Evolutionary conservation across 176 grass and related monocot species (phyloP), one percentile per base, ranked within the genome.

Genomic region (Carex littledalei): DNA sequence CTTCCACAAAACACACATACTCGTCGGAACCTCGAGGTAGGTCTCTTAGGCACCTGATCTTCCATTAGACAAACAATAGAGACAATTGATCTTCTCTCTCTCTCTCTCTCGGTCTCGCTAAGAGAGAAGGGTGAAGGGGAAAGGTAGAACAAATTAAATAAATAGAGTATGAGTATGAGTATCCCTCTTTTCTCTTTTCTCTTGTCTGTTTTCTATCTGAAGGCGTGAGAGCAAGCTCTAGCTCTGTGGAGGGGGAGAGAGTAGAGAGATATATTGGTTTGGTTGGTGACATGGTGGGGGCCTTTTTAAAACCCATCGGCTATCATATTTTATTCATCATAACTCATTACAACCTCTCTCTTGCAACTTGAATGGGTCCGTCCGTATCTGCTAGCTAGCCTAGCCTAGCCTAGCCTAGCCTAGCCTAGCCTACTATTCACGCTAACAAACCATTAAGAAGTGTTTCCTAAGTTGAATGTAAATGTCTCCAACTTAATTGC

Each of bases 1-100:
- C 84, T 85, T 45, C 84, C 84, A 53, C 84, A 85, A 34, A 85
- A 85, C 13, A 85, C 84, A 78, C 84, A 85, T 1, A 85, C 58
- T 55, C 84, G 66, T 78, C 50, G 24, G 70, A 85, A 85, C 70
- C 84, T 74, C 4, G 84, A 85, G 31, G 11, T 53, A 50, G 84
- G 18, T 85, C 31, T 53, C 58, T 74, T 54, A 11, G 76, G 56
- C 21, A 31, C 84, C 50, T 77, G 50, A n/a, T 63, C 67, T 78
- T 85, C 84, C 84, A 85, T 85, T 54, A 26, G 29, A 29, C 60
- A 10, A 31, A 22, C 2, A 77, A 26, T 16, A 31, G 18, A 32
- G 50, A 78, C 50, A 39, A 20, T 31, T 2, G 1, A 4, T 67
- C 13, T 1, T 15, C 37, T 31, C 34, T 53, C 41, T 31, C 35